A percentile compares a stretch with the other conserved stretches of the same genome.
Evolutionary conservation across 1,139 yeast species (phyloP).

Genomic region (Insectozyma bohioensis): DNA sequence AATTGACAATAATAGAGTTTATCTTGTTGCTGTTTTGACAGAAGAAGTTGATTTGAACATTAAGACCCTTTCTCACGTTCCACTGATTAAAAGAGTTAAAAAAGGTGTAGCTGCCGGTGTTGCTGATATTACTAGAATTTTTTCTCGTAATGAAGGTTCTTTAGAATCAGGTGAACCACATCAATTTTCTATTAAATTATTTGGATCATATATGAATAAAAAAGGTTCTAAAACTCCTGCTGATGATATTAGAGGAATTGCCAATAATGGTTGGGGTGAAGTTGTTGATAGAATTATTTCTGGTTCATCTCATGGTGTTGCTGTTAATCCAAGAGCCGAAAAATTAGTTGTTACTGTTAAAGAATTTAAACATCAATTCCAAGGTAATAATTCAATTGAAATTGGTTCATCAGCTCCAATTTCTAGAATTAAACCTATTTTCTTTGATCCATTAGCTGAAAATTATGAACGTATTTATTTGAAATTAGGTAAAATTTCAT

Average conservation of each 20-base stretch:
- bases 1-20: slow-evolving; percentile 60
- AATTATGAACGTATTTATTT: slow-evolving; percentile 62
- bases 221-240: slow-evolving; percentile 25
- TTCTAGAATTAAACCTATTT: slow-evolving; percentile 60
- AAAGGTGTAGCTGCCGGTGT: slow-evolving; percentile 91
- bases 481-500: slow-evolving; percentile 51
- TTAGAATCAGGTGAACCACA: slow-evolving; percentile 63
- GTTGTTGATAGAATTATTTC: slow-evolving; percentile 73
- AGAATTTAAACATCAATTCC: slow-evolving; percentile 64
- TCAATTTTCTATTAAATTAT: slow-evolving; percentile 70
- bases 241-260: slow-evolving; percentile 23
- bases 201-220: slow-evolving; percentile 60
- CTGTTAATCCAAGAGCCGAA: slow-evolving; percentile 81
- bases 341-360: slow-evolving; percentile 68
- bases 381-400: slow-evolving; percentile 33
- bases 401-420: slow-evolving; percentile 49
- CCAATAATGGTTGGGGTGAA: slow-evolving; percentile 89
- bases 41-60: slow-evolving; percentile 51
- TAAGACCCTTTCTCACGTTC: slow-evolving; percentile 22
- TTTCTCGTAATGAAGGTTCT: slow-evolving; percentile 64
- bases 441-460: slow-evolving; percentile 62
- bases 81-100: slow-evolving; percentile 49
- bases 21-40: slow-evolving; percentile 65
- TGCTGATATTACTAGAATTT: slow-evolving; percentile 78
- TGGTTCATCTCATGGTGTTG: slow-evolving; percentile 78